Evolutionary conservation across 1,139 yeast genomes (phyloP), one percentile per base, ranked within the genome.

Genomic region (Kazachstania sp.): DNA sequence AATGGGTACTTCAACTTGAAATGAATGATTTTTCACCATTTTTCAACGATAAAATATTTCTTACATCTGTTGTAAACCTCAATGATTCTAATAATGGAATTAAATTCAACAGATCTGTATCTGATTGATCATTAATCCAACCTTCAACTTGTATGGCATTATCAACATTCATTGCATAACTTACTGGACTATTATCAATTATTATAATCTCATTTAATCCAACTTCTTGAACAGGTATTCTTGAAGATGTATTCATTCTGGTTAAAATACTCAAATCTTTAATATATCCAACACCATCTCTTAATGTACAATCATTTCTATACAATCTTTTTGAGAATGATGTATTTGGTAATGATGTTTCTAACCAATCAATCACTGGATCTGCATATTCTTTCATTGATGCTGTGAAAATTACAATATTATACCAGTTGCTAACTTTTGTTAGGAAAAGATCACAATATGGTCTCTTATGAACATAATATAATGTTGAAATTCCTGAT

Each of bases 91-190:
- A 71, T 63, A 92, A 70, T 1, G 98, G 97, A 44, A 92, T 67
- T 46, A 92, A 68, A 58, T 86, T 81, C 63, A 92, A 69, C 49
- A 92, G 70, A 58, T 87, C 95, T 26, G 82, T 74, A 63, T 92
- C 98, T 41, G 83, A 78, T 19, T 95, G 95, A 66, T 92, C 98
- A 60, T 86, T 87, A 53, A 92, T 87, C 98, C 98, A 92, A 40
- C 98, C 97, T 66, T 90, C 97, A 19, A 92, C 87, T 69, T 84
- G 81, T 35, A 92, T 81, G 1, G 96, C 98, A 62, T 92, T 92
- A 56, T 82, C 81, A 53, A 81, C 86, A 62, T 92, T 92, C 63
- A 79, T 68, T 12, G 88, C 83, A 64, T 86, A 92, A 60, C 95
- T 83, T 11, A 87, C 75, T 1, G 97, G 97, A 7, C 96, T 87